Percentiles rank a stretch among this genome's conserved stretches.
phyloP scores from a whole-genome alignment of 2,329 filamentous ascomycete genomes.

The Aspergillus phoenicis region DNA sequence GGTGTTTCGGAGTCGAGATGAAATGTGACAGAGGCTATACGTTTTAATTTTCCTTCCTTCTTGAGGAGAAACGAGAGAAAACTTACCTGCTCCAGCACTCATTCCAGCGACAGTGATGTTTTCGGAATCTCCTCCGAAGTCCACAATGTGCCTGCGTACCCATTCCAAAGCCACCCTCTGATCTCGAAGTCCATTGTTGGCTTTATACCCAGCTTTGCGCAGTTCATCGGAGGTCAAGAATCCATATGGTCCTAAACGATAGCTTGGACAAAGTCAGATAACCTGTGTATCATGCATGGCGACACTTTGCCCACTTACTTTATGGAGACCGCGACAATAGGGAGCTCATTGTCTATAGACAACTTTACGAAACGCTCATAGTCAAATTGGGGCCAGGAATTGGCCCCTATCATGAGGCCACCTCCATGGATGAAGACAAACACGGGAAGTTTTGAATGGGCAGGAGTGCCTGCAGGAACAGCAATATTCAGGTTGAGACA shows the following conservation, averaged over 20 bases:
- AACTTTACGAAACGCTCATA: slow-evolving; percentile 49
- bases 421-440: slow-evolving; percentile 59
- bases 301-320: slow-evolving; percentile 39
- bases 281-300: background rate
- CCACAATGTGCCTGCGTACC: slow-evolving; percentile 44
- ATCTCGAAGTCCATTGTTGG: slow-evolving; percentile 53
- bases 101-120: slow-evolving; percentile 50
- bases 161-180: slow-evolving; percentile 48
- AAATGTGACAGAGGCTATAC: slow-evolving; percentile 34
- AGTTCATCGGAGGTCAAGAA: slow-evolving; percentile 55
- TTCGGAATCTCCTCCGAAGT: slow-evolving; percentile 46
- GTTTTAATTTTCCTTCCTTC: background rate
- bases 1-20: slow-evolving; percentile 41
- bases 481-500: slow-evolving; percentile 58
- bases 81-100: slow-evolving; percentile 49
- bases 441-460: slow-evolving; percentile 48
- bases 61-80: no score
- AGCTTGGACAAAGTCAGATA: slow-evolving; percentile 37
- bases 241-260: slow-evolving; percentile 49
- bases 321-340: slow-evolving; percentile 51
- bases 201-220: slow-evolving; percentile 46
- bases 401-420: slow-evolving; percentile 53
- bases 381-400: slow-evolving; percentile 58
- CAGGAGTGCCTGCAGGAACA: slow-evolving; percentile 38
- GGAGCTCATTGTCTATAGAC: slow-evolving; percentile 46